Evolutionary conservation across 1,284 basidiomycete genomes (phyloP), one percentile per base, ranked within the genome.

Genomic region (Phenoliferia sp.): DNA sequence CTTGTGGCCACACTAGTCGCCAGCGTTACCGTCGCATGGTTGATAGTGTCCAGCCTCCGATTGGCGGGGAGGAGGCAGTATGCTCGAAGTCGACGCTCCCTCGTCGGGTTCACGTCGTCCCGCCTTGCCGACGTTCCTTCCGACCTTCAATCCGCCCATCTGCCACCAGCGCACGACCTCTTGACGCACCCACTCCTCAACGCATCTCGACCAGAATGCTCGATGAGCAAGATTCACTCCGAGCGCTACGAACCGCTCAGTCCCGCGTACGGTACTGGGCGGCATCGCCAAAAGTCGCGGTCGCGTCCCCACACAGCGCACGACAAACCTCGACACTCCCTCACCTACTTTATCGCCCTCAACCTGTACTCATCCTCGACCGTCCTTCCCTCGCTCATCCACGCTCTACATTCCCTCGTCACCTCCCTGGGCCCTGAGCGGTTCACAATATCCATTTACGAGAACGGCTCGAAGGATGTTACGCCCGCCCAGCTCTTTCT

Each of bases 391-490:
- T 66, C 67, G 5, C 66, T 77, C 55, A 66, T 74, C 26, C 73
- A 70, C 56, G 70, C 73, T 28, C 36, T 76, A n/a, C 55, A 69
- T 31, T 36, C 61, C 32, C 9, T 76, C 54, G n/a, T 75, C 22
- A 29, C 50, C 29, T 66, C 67, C 22, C 63, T 77, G 52, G 74
- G 70, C 16, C 68, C 71, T 1, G 22, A 69, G 4, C 57, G 74
- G 19, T 68, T 76, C 48, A 73, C 69, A 65, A 61, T 77, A 26
- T 74, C 72, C 19, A 69, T 77, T 26, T 74, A 72, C 59, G 76
- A 77, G 69, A 76, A 76, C 52, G 74, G 71, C n/a, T 67, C 63
- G n/a, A 64, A 61, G 44, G 76, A 77, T 63, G 54, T 63, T 19
- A 77, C 76, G 32, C 73, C 68, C 3, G 62, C 57, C 26, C 70